Evolutionary conservation across 2,329 filamentous ascomycete species (phyloP).

Genomic region (Leptosphaerulina australis): DNA sequence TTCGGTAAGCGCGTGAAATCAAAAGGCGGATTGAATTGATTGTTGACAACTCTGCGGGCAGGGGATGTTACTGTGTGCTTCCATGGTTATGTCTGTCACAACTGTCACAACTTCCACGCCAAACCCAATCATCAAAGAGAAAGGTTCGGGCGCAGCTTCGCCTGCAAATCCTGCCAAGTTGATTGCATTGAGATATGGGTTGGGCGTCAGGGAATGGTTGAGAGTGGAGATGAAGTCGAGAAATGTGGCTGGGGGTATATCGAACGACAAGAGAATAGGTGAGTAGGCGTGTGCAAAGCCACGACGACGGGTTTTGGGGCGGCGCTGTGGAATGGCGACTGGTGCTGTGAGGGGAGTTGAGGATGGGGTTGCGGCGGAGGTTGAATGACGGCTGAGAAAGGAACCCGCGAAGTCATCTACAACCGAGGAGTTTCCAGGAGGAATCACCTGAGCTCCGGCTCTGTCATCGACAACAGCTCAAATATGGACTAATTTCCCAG

Average conservation of each 20-base stretch:
- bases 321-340: slow-evolving; percentile 59
- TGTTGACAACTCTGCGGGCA: no score
- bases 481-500: no score
- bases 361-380: no score
- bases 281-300: slow-evolving; percentile 62
- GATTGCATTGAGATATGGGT: slow-evolving; percentile 24
- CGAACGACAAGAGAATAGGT: slow-evolving; percentile 52
- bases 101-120: slow-evolving; percentile 51
- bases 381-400: not conserved
- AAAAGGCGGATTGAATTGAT: no score
- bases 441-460: no score
- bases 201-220: slow-evolving; percentile 51
- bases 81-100: slow-evolving; percentile 26
- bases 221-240: slow-evolving; percentile 57
- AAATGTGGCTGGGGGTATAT: slow-evolving; percentile 57
- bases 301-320: slow-evolving; percentile 55
- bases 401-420: not conserved
- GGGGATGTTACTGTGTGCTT: slow-evolving; percentile 38
- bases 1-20: no score
- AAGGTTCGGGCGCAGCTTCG: slow-evolving; percentile 7
- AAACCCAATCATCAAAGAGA: slow-evolving; percentile 47
- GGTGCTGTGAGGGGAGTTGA: slow-evolving; percentile 36
- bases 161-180: slow-evolving; percentile 42
- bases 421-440: no score
- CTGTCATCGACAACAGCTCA: no score